phyloP scores from a whole-genome alignment of 306 rosid species.

The Cajanus cajan region DNA sequence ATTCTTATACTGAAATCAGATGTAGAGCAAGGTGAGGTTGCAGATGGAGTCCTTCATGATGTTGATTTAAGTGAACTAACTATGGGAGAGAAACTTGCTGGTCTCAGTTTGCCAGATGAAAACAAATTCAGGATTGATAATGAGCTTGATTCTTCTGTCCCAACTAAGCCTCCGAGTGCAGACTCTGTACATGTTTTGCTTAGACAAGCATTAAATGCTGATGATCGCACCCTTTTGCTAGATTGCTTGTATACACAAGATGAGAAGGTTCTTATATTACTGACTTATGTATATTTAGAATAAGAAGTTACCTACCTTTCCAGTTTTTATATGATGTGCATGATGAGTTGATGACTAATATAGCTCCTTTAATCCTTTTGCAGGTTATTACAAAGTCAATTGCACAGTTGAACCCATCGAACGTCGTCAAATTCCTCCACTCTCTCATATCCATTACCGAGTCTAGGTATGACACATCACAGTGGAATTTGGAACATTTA shows the following conservation, averaged over 20 bases:
- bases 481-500: background rate
- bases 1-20: background rate
- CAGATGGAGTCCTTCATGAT: conserved; percentile 43
- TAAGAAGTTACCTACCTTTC: background rate
- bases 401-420: conserved; percentile 48
- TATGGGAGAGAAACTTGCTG: conserved; percentile 71
- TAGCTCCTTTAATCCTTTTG: conserved; percentile 16
- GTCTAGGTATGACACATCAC: conserved; percentile 46
- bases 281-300: background rate
- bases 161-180: conserved; percentile 57
- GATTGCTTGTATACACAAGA: conserved; percentile 68
- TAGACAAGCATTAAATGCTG: conserved; percentile 71
- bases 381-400: conserved; percentile 64
- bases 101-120: conserved; percentile 38
- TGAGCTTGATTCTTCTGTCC: conserved; percentile 36
- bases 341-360: background rate
- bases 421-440: conserved; percentile 55
- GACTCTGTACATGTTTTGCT: conserved; percentile 73
- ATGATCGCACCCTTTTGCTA: conserved; percentile 59
- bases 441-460: conserved; percentile 49
- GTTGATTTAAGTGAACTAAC: conserved; percentile 59
- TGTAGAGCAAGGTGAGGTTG: conserved; percentile 35
- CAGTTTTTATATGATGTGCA: background rate
- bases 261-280: conserved; percentile 45
- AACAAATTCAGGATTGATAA: conserved; percentile 24